Percentiles rank a stretch among this genome's conserved stretches.
These are phyloP conservation scores for Diaporthe humulicola DNA, from an alignment of 2,329 filamentous ascomycete species.

Conservation along the genomic window DNA sequence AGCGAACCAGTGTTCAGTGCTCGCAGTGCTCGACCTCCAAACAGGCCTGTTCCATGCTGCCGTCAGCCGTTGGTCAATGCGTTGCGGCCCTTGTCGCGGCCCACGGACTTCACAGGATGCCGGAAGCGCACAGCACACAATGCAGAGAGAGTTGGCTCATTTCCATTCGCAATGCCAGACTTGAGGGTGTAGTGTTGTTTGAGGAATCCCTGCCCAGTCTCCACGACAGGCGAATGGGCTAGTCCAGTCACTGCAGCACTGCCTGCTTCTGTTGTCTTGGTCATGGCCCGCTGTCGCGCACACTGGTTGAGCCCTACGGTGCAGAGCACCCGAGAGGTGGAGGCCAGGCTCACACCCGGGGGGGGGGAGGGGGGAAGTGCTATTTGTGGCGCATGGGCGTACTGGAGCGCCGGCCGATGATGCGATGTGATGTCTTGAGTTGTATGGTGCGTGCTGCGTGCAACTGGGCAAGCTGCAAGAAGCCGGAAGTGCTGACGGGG, in stretches of 20 bases:
- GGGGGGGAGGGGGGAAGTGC: too few relatives aligned
- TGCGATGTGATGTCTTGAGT: slow-evolving; percentile 22
- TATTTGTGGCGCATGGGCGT: slow-evolving; percentile 26
- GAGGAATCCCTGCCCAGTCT: background rate
- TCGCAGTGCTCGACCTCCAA: slow-evolving; percentile 19
- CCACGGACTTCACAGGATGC: background rate
- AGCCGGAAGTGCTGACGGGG: slow-evolving; percentile 29
- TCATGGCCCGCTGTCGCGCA: background rate
- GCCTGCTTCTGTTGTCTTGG: background rate
- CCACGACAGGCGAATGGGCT: background rate
- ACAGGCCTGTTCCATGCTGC: slow-evolving; percentile 25
- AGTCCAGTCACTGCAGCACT: background rate
- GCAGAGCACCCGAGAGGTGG: slow-evolving; percentile 1
- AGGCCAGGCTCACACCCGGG: slow-evolving; percentile 5
- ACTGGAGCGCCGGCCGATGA: slow-evolving; percentile 22
- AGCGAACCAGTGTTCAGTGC: slow-evolving; percentile 9
- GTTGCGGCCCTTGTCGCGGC: background rate
- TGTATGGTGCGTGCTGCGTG: slow-evolving; percentile 2
- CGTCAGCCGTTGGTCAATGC: slow-evolving; percentile 18
- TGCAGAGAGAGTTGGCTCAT: slow-evolving; percentile 18
- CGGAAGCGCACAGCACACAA: slow-evolving; percentile 17
- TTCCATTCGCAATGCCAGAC: slow-evolving; percentile 24
- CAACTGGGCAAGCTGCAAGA: slow-evolving; percentile 30
- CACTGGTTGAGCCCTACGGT: background rate
- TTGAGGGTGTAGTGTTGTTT: background rate